Evolutionary conservation across 768 basidiomycete genomes (phyloP).

Genomic region (Coprinopsis strossmayeri): DNA sequence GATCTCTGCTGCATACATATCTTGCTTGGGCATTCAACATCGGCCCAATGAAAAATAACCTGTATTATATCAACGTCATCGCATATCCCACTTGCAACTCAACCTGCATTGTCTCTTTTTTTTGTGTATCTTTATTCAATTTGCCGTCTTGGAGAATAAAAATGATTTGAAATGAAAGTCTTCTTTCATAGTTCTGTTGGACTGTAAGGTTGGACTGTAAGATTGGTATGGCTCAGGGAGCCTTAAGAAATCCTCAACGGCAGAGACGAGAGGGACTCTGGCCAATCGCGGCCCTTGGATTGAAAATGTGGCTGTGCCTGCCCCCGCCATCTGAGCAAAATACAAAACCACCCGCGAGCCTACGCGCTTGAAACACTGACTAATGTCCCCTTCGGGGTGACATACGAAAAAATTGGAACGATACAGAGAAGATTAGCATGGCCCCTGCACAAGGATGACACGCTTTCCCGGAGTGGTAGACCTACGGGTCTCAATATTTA

Average conservation of each 20-base stretch:
- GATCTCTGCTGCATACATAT: background rate
- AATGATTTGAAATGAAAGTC: too few relatives aligned
- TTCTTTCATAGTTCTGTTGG: too few relatives aligned
- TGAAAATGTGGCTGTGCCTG: too few relatives aligned
- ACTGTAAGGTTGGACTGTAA: too few relatives aligned
- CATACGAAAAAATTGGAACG: slow-evolving; percentile 99
- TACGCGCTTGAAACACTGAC: too few relatives aligned
- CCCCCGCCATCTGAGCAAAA: too few relatives aligned
- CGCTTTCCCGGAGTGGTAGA: slow-evolving; percentile 93
- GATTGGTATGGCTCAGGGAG: too few relatives aligned
- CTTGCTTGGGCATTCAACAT: background rate
- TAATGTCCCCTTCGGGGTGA: slow-evolving; percentile 89
- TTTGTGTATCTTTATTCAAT: background rate
- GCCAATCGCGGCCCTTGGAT: too few relatives aligned
- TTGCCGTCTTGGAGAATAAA: background rate
- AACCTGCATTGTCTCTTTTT: background rate
- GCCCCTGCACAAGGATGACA: slow-evolving; percentile 99
- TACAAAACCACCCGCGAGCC: too few relatives aligned
- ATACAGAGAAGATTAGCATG: slow-evolving; percentile 99
- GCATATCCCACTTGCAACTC: background rate
- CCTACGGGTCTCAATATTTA: slow-evolving; percentile 53
- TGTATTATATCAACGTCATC: background rate
- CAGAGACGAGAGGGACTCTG: too few relatives aligned
- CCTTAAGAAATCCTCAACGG: too few relatives aligned
- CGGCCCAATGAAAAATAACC: background rate